phyloP scores from a whole-genome alignment of 345 rosid species.

The Laguncularia racemosa region DNA sequence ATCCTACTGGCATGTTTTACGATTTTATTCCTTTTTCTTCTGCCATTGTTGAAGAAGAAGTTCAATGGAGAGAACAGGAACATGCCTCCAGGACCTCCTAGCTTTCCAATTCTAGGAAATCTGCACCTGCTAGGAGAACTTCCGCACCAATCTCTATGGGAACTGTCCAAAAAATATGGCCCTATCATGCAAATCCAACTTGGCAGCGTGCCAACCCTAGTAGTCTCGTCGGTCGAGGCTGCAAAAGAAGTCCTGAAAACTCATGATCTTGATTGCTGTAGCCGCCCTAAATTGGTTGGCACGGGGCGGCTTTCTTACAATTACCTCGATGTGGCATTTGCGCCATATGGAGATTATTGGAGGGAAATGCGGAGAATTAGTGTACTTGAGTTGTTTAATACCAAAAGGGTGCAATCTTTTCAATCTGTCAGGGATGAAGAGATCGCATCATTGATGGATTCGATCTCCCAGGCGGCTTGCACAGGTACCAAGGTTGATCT shows the following conservation, averaged over 20 bases:
- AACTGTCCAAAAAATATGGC: conserved; percentile 17
- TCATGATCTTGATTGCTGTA: conserved; percentile 18
- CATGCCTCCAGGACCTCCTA: too few relatives aligned
- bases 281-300: conserved; percentile 13
- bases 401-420: conserved; percentile 9
- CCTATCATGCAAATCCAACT: conserved; percentile 22
- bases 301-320: conserved; percentile 24
- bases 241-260: conserved; percentile 14
- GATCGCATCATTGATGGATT: conserved; percentile 19
- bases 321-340: conserved; percentile 20
- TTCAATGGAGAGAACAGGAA: too few relatives aligned
- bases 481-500: conserved; percentile 15
- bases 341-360: conserved; percentile 14
- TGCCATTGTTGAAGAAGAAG: too few relatives aligned
- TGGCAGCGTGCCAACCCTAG: conserved; percentile 11
- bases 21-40: too few relatives aligned
- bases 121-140: too few relatives aligned
- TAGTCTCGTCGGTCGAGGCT: conserved; percentile 20
- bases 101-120: too few relatives aligned
- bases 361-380: conserved; percentile 23
- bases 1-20: too few relatives aligned
- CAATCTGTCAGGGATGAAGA: conserved; percentile 21
- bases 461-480: conserved; percentile 18
- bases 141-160: conserved; percentile 12
- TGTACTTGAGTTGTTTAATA: conserved; percentile 18